Evolutionary conservation across 1,139 yeast species (phyloP).

Genomic region (Zygosaccharomyces sapae): DNA sequence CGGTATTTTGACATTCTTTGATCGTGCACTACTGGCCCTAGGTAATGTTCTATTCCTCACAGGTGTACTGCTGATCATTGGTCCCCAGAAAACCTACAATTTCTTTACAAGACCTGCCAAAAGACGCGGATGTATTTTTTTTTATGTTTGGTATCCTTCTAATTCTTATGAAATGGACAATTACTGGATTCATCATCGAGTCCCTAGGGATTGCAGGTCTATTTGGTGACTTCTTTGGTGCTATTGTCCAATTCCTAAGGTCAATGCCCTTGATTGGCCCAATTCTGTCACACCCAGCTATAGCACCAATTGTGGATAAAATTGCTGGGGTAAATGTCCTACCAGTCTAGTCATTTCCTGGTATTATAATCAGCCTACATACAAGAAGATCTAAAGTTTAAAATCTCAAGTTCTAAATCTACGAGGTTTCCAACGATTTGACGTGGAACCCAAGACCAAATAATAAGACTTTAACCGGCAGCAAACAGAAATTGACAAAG

Average conservation of each 20-base stretch:
- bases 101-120: conserved; percentile 87
- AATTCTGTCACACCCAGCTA: conserved; percentile 67
- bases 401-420: too few species aligned
- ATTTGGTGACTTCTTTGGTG: conserved; percentile 89
- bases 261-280: conserved; percentile 89
- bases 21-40: conserved; percentile 81
- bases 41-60: conserved; percentile 78
- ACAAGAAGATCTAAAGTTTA: too few species aligned
- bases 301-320: conserved; percentile 74
- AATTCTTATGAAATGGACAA: conserved; percentile 72
- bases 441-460: too few species aligned
- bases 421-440: too few species aligned
- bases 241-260: conserved; percentile 82
- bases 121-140: conserved; percentile 74
- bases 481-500: too few species aligned
- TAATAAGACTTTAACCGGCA: too few species aligned
- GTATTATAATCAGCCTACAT: too few species aligned
- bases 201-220: conserved; percentile 81
- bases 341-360: conserved; percentile 44
- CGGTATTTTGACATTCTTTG: conserved; percentile 84
- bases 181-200: conserved; percentile 80
- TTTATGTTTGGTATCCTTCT: conserved; percentile 70
- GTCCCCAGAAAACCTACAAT: conserved; percentile 74
- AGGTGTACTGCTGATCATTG: conserved; percentile 82
- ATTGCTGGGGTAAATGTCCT: conserved; percentile 61